Evolutionary conservation across 2,329 filamentous ascomycete genomes (phyloP).

Genomic region (Trichophyton schoenleinii): DNA sequence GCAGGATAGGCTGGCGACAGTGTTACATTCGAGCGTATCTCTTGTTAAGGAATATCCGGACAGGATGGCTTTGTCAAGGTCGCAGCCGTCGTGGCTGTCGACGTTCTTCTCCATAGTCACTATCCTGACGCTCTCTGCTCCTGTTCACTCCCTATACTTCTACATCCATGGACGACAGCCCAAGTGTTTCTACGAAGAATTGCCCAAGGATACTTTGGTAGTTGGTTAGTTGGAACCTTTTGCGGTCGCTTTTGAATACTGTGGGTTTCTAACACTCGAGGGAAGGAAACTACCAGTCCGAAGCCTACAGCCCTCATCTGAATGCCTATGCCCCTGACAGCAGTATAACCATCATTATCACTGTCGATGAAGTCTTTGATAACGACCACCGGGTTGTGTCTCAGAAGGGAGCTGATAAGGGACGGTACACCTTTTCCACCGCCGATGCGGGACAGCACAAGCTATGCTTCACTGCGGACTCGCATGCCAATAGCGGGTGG

Average conservation of each 20-base stretch:
- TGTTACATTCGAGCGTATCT: background rate
- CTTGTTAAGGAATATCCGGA: background rate
- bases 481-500: constrained; percentile 56
- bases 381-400: constrained; percentile 93
- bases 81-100: constrained; percentile 28
- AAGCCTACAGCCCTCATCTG: constrained; percentile 64
- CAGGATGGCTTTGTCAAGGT: constrained; percentile 26
- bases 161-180: constrained; percentile 75
- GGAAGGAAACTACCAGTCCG: constrained; percentile 70
- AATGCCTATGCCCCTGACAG: constrained; percentile 59
- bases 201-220: constrained; percentile 93
- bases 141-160: constrained; percentile 81
- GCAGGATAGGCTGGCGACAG: background rate
- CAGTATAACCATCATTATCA: constrained; percentile 73
- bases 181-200: constrained; percentile 97
- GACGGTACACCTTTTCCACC: constrained; percentile 90
- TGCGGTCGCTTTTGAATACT: background rate
- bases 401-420: constrained; percentile 60
- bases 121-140: constrained; percentile 46
- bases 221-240: constrained; percentile 46
- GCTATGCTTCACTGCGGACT: constrained; percentile 84
- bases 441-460: constrained; percentile 91
- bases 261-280: background rate
- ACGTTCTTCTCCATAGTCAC: constrained; percentile 50
- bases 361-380: constrained; percentile 92